These are phyloP conservation scores for Mortierella sp. DNA, from an alignment of 371 early-diverging fungal species.

Conservation along the genomic window DNA sequence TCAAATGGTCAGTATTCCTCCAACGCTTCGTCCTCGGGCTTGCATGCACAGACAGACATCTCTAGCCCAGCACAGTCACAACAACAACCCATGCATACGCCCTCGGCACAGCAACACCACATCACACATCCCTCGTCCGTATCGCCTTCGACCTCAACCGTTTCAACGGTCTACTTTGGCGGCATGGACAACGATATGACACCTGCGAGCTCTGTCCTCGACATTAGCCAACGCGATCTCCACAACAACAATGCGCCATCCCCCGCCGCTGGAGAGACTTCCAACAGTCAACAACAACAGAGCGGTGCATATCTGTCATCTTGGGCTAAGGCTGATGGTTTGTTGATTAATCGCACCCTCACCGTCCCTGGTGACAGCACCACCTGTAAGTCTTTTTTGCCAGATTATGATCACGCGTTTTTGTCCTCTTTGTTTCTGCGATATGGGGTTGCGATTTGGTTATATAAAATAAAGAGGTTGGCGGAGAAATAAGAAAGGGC, in stretches of 20 bases:
- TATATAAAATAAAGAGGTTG: neutral
- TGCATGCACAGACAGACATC: neutral
- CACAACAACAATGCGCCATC: neutral
- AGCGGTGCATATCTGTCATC: neutral
- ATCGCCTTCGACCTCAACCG: neutral
- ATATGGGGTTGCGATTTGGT: neutral
- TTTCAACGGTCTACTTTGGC: neutral
- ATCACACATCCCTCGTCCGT: neutral
- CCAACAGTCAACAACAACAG: neutral
- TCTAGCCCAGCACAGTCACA: neutral
- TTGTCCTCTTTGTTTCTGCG: neutral
- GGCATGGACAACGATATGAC: neutral
- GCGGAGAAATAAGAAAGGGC: neutral
- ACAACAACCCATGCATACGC: neutral
- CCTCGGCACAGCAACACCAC: neutral
- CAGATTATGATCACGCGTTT: neutral
- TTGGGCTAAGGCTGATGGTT: constrained; percentile 18
- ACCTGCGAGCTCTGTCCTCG: neutral
- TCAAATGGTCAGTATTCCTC: neutral
- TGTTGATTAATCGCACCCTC: constrained; percentile 12
- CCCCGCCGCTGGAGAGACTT: neutral
- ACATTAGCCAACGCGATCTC: neutral
- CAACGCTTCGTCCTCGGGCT: neutral
- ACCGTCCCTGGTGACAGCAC: neutral
- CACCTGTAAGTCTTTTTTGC: constrained; percentile 9